Base-by-base conservation (phyloP, 1,284 basidiomycete species). In the Sanghuangporus weigelae region DNA sequence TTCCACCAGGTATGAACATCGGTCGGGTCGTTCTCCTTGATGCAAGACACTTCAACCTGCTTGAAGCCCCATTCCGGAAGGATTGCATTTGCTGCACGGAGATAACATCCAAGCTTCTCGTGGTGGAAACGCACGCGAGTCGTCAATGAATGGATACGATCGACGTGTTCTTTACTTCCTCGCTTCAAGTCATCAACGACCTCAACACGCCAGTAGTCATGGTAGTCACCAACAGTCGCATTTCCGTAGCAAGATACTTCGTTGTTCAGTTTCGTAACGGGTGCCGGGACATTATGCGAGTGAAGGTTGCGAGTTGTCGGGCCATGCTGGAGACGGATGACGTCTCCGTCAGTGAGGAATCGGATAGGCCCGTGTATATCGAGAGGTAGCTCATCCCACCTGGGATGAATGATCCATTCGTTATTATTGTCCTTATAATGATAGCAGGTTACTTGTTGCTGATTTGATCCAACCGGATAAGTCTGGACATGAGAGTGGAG, bases 371-470 rank as follows among this genome's bases (percentile, higher is more conserved):
- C 84, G 53, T 89, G 81, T 5, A 81, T 81, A 71, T 93, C 82
- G 69, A 90, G 82, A 0, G 77, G 75, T 0, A 85, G 79, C 64
- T 89, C 86, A 53, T 90, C 84, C 94, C 95, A 97, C 3, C 80
- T 81, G 2, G 94, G 95, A 1, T 89, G 82, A 69, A 99, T 75
- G 48, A 82, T 72, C 89, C 94, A 99, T 60, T 98, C 84, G 77
- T 99, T 99, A 82, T 99, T 99, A 63, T 89, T 86, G 75, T 99
- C 96, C 78, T 96, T 97, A 85, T 99, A 98, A 79, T 99, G 96
- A 76, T 99, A 99, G 78, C 96, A 99, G 0, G 96, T 99, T 11
- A 99, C 89, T 76, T 99, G 97, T 72, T 98, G 96, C 74, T 99
- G 96, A 63, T 82, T 79, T 0, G 94, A 97, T n/a, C 96, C 96